Base-by-base conservation (phyloP, 164 flowering plant species). In the Tetrastigma voinierianum region DNA sequence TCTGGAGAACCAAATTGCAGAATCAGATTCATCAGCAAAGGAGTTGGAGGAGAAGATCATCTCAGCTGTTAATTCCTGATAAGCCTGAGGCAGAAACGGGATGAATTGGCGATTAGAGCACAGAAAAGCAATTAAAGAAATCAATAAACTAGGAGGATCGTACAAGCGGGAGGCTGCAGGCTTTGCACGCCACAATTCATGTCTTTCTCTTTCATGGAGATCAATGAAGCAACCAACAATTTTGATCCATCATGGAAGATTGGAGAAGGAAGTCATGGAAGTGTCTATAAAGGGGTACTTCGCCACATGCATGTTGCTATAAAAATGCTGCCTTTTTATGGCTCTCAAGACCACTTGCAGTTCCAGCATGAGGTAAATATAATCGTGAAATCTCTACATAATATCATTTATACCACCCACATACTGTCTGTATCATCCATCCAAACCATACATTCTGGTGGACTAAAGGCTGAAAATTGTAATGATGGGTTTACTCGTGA, bases 41-140 rank as follows among this genome's bases (percentile, higher is more conserved):
- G 90, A 90, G 71, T 73, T 84, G 68, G 84, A 82, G 74, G 89
- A 82, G 63, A 86, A 89, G 72, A 72, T 87, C 16, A n/a, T 74
- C 51, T 80, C 85, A 59, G 93, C 96, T 32, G 86, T 82, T 49
- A 83, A 19, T 84, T 86, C 40, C 67, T 90, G 75, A 67, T 74
- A 16, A 57, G 76, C 4, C 75, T 83, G 59, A 81, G 62, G 72
- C 76, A 69, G 14, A 53, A 56, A 56, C 60, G 88, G 20, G 90
- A 88, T 75, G 57, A 67, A 46, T 46, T 82, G 68, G 68, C 74
- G 62, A 71, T 57, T 58, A 49, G 86, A 84, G 67, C 72, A 57
- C 71, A 78, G 64, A 46, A 67, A 76, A 48, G 82, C 82, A 43
- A 40, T 68, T 10, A 69, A 65, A 70, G 71, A 77, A 68, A 71